Conservation (phyloP, 108 stramenopile genomes). For the Fragilaria radians region DNA sequence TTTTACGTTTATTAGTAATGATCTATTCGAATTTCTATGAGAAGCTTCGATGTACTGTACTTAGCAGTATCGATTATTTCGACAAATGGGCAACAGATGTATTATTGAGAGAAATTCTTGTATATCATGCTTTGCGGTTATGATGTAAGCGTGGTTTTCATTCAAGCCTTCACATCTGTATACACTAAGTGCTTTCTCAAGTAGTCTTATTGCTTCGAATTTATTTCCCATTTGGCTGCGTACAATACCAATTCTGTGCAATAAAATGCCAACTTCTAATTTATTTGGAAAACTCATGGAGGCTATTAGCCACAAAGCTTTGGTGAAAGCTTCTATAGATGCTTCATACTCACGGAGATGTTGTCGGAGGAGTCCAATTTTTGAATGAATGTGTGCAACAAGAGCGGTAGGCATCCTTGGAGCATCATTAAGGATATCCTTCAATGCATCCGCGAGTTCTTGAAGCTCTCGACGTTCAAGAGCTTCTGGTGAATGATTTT, state of each 20-base stretch:
- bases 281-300: neutral
- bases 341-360: neutral
- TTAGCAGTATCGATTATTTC: neutral
- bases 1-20: neutral
- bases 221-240: conserved; percentile 2
- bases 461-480: neutral
- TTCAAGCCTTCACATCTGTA: neutral
- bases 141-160: conserved; percentile 8
- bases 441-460: neutral
- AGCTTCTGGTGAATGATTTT: neutral
- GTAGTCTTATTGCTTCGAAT: conserved; percentile 6
- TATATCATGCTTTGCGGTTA: neutral
- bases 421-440: neutral
- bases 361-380: conserved; percentile 15
- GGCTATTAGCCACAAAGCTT: conserved; percentile 10
- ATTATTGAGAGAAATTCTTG: neutral
- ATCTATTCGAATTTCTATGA: neutral
- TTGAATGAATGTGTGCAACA: conserved; percentile 11
- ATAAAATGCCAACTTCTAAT: neutral
- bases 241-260: conserved; percentile 7
- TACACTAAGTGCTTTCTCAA: conserved; percentile 5
- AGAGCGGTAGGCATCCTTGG: neutral
- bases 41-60: neutral
- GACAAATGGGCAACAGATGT: neutral
- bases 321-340: conserved; percentile 1